A percentile compares a stretch with the other conserved stretches of the same genome.
phyloP scores from a whole-genome alignment of 116 monocot species.

The Phalaenopsis hybrid region DNA sequence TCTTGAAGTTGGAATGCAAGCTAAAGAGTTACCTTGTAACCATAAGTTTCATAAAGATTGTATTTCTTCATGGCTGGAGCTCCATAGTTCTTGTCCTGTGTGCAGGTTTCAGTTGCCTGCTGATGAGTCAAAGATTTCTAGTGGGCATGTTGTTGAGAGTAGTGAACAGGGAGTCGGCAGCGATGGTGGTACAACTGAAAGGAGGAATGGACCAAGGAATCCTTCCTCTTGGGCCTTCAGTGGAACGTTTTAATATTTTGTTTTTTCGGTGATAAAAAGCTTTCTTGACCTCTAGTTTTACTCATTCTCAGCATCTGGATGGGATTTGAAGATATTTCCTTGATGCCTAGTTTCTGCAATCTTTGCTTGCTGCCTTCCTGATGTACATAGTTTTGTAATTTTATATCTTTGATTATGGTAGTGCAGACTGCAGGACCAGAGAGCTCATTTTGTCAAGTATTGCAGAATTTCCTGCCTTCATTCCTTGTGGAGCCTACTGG shows the following conservation, averaged over 20 bases:
- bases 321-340: slow-evolving; percentile 19
- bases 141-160: background rate
- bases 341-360: background rate
- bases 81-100: slow-evolving; percentile 62
- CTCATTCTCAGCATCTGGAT: slow-evolving; percentile 21
- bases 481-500: background rate
- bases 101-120: slow-evolving; percentile 57
- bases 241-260: slow-evolving; percentile 40
- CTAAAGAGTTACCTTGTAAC: slow-evolving; percentile 56
- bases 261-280: background rate
- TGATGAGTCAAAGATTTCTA: slow-evolving; percentile 28
- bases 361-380: background rate
- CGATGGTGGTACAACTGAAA: slow-evolving; percentile 12
- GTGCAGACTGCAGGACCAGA: too few relatives aligned
- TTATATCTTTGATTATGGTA: background rate
- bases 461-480: background rate
- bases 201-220: slow-evolving; percentile 24
- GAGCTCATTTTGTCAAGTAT: too few relatives aligned
- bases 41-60: slow-evolving; percentile 51
- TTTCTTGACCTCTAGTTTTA: slow-evolving; percentile 7
- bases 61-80: slow-evolving; percentile 58
- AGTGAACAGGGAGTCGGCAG: background rate
- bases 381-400: slow-evolving; percentile 1
- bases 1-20: slow-evolving; percentile 34
- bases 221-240: slow-evolving; percentile 48